phyloP scores from a whole-genome alignment of 78 protist species.

The Paratrimastix pyriformis region DNA sequence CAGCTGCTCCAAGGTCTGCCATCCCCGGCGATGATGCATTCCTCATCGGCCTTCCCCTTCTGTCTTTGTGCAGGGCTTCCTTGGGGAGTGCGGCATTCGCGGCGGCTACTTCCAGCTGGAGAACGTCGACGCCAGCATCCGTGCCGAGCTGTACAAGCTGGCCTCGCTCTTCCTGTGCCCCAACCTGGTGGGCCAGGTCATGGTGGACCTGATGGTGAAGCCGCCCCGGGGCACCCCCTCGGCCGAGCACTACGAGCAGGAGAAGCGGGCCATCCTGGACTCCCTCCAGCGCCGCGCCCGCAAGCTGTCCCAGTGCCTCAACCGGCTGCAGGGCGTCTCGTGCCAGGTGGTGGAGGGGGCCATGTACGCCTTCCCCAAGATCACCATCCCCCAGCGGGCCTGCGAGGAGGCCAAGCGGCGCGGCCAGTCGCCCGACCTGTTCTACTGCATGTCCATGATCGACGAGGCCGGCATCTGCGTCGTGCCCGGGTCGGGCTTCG shows the following conservation, averaged over 20 bases:
- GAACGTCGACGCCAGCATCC: slow-evolving; percentile 23
- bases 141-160: slow-evolving; percentile 58
- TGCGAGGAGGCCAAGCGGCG: slow-evolving; percentile 58
- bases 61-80: too few species aligned
- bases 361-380: slow-evolving; percentile 92
- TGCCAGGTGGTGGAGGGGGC: slow-evolving; percentile 58
- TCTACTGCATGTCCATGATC: slow-evolving; percentile 74
- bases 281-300: slow-evolving; percentile 35
- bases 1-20: slow-evolving; percentile 78
- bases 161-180: slow-evolving; percentile 85
- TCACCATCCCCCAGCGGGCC: slow-evolving; percentile 76
- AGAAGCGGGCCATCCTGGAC: slow-evolving; percentile 38
- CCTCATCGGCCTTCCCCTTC: too few species aligned
- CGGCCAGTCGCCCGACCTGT: slow-evolving; percentile 74
- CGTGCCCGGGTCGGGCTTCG: slow-evolving; percentile 97
- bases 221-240: slow-evolving; percentile 79
- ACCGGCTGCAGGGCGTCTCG: slow-evolving; percentile 19
- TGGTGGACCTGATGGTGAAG: slow-evolving; percentile 49
- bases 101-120: slow-evolving; percentile 89
- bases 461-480: slow-evolving; percentile 80
- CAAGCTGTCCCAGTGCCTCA: neutral
- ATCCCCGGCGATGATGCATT: too few species aligned
- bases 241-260: slow-evolving; percentile 57
- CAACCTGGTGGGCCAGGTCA: slow-evolving; percentile 79
- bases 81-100: slow-evolving; percentile 96